Percentiles rank a stretch among this genome's conserved stretches.
Evolutionary conservation across 2,329 filamentous ascomycete species (phyloP).

Genomic region (Monosporascus sp.): DNA sequence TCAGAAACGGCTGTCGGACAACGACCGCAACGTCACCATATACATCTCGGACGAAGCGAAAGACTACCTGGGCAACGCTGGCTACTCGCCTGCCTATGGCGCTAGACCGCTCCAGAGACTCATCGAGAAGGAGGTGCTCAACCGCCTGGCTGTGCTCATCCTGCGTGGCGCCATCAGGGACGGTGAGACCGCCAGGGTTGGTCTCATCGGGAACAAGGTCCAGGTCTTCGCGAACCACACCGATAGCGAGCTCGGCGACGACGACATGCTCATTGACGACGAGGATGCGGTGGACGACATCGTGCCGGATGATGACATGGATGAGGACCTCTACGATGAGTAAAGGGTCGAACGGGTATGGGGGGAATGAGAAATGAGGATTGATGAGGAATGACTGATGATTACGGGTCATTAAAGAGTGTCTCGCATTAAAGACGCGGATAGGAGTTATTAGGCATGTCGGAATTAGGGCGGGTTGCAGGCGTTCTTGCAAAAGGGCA

Average conservation of each 20-base stretch:
- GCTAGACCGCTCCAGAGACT: slow-evolving; percentile 82
- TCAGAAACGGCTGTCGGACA: slow-evolving; percentile 81
- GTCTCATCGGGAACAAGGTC: slow-evolving; percentile 74
- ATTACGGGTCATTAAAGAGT: too few species aligned
- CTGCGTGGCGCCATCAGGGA: slow-evolving; percentile 79
- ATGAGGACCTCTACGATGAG: slow-evolving; percentile 48
- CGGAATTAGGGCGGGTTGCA: too few species aligned
- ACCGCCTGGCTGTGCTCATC: slow-evolving; percentile 86
- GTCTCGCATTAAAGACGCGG: too few species aligned
- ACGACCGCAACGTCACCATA: slow-evolving; percentile 81
- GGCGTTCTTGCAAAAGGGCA: too few species aligned
- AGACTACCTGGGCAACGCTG: slow-evolving; percentile 85
- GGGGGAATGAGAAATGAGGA: too few species aligned
- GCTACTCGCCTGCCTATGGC: slow-evolving; percentile 93
- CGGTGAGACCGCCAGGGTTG: slow-evolving; percentile 75
- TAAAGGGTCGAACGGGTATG: too few species aligned
- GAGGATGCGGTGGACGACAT: slow-evolving; percentile 70
- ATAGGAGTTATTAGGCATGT: too few species aligned
- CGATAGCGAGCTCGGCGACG: slow-evolving; percentile 51
- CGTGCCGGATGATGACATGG: slow-evolving; percentile 50
- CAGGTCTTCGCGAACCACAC: slow-evolving; percentile 76
- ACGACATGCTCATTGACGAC: slow-evolving; percentile 67
- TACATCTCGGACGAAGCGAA: slow-evolving; percentile 79
- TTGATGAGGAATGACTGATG: too few species aligned
- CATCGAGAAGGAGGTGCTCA: slow-evolving; percentile 96